Base-by-base conservation (phyloP, 306 rosid species). In the Pyrus bretschneideri region DNA sequence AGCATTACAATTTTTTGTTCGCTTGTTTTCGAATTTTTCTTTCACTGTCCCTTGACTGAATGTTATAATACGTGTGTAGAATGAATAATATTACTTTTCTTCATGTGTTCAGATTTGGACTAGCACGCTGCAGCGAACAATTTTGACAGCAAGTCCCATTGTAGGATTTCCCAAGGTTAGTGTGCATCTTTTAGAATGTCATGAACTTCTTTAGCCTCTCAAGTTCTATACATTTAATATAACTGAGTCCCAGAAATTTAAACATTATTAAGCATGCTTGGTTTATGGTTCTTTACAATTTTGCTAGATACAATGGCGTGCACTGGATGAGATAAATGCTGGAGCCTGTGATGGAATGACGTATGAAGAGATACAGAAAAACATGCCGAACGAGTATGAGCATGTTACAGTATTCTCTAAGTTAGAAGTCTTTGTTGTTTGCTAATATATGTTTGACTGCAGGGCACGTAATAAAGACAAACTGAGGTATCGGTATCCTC, bases 341-440 rank as follows among this genome's bases (percentile, higher is more conserved):
- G 99, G 99, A 31, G 99, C 91, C 12, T 95, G 99, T 70, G 99
- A 92, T 87, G 99, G 97, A 57, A 95, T 95, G 97, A 89, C 93
- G 2, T 92, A 91, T 68, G 97, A 91, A 72, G 97, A 95, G 85
- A 91, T 92, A 86, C 89, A 95, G 89, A 95, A 85, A 83, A 95
- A 92, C 92, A 92, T 92, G 99, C 99, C 97, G 4, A 96, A 86
- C 78, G 98, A 96, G 85, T 96, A 96, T 29, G 92, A 87, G 98
- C 92, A 89, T 78, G 97, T 88, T 51, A 42, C 87, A 52, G 27
- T 74, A 68, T 61, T 71, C 70, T 74, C 80, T 74, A 33, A 18
- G 15, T 76, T 13, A 61, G 17, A 25, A 14, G 21, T 14, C 21
- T 31, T 57, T 55, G 23, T 13, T 71, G 31, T 62, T 27, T 58